Conservation (phyloP, 306 rosid genomes). For the Prunus armeniaca region DNA sequence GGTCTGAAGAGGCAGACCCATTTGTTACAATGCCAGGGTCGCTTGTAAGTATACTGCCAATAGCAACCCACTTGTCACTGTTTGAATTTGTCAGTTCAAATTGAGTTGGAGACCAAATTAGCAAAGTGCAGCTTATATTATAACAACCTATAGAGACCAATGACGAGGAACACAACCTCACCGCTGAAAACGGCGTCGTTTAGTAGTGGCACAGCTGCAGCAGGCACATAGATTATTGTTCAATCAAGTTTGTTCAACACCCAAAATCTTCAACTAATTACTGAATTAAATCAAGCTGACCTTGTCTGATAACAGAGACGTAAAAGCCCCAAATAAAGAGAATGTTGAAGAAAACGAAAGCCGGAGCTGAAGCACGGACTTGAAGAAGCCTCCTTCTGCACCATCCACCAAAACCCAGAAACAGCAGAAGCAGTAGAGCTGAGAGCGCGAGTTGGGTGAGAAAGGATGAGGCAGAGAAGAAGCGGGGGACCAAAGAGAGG, state of each 20-base stretch:
- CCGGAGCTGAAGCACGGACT: conserved; percentile 37
- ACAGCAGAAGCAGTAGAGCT: conserved; percentile 32
- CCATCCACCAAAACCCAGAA: conserved; percentile 33
- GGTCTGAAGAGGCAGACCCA: conserved; percentile 14
- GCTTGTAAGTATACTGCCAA: conserved; percentile 39
- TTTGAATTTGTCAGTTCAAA: background rate
- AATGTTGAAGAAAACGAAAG: conserved; percentile 43
- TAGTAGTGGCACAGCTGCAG: conserved; percentile 30
- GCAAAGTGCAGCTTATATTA: background rate
- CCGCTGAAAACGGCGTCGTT: conserved; percentile 35
- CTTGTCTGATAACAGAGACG: conserved; percentile 32
- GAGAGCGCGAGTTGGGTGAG: conserved; percentile 40
- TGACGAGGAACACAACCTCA: conserved; percentile 30
- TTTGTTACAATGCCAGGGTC: conserved; percentile 41
- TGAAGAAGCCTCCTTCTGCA: conserved; percentile 35
- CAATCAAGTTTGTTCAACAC: conserved; percentile 2
- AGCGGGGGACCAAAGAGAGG: conserved; percentile 37
- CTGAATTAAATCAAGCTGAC: background rate
- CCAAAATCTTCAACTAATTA: background rate
- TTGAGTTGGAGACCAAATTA: background rate
- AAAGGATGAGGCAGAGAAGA: conserved; percentile 26
- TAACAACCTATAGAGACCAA: conserved; percentile 40
- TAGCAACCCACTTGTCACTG: background rate
- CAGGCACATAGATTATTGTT: background rate
- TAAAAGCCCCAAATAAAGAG: conserved; percentile 45